Base-by-base conservation (phyloP, 768 basidiomycete species). In the Neoboletus subvelutipes region DNA sequence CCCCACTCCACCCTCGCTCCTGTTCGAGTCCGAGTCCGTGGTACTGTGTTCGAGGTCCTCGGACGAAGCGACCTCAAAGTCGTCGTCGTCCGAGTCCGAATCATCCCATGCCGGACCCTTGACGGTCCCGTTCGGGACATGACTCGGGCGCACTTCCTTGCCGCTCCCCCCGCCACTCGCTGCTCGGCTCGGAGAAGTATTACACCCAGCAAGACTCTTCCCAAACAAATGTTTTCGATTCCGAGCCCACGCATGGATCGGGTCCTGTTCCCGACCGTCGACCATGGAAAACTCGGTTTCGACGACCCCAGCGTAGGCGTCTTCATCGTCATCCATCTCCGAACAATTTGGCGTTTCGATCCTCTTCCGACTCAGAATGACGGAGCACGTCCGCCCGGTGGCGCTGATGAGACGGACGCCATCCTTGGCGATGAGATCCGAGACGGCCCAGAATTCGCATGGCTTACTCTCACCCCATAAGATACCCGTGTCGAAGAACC, bases 401-500 rank as follows among this genome's bases (percentile, higher is more conserved):
- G 84, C 86, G 24, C 82, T 83, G 45, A 86, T 73, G 24, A 88
- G 68, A 47, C 82, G 64, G 61, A 83, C 73, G 17, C 78, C 84
- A 20, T 82, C 82, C 55, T 75, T 78, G 50, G 75, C 71, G 18
- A 80, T 67, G n/a, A 92, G 69, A 60, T 86, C 82, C 45, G 78
- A 75, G 24, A 87, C 71, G 4, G 84, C 72, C 84, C 89, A 91
- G 64, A 88, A 91, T 61, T 89, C 86, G 64, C 86, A 89, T 3
- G 88, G 88, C 60, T 87, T 87, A 65, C 80, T 82, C 66, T 90
- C 85, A 24, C 86, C 88, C 82, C 86, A 87, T 9, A 92, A 77
- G 17, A 92, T 77, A 7, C 88, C 90, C 24, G 76, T 74, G 40
- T 77, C 72, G 45, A 86, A 75, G 76, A 91, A 92, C 85, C 88